Evolutionary conservation across 257 asterid genomes (phyloP).

Genomic region (Schizonepeta tenuifolia): DNA sequence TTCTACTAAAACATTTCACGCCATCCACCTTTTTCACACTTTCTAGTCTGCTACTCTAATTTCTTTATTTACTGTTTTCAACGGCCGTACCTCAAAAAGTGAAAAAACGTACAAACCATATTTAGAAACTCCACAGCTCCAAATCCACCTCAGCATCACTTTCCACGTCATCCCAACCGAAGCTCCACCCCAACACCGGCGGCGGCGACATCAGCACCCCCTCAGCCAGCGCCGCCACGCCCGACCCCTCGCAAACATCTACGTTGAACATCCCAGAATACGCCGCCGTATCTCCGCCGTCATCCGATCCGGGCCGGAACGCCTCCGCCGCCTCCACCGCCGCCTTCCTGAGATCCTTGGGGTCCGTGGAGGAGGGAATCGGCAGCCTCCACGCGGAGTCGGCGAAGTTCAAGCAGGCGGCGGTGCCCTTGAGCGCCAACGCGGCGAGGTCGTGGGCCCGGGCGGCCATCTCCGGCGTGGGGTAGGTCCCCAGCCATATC

Average conservation of each 20-base stretch:
- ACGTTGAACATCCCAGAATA: not conserved
- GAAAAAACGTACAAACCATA: not conserved
- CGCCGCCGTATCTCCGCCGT: not conserved
- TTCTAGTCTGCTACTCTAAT: not conserved
- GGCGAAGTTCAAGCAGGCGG: slow-evolving; percentile 66
- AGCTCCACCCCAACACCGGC: slow-evolving; percentile 39
- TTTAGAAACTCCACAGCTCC: slow-evolving; percentile 60
- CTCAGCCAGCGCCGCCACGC: slow-evolving; percentile 35
- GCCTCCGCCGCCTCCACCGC: slow-evolving; percentile 60
- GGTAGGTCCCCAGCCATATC: slow-evolving; percentile 79
- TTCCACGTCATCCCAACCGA: slow-evolving; percentile 53
- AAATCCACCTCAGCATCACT: slow-evolving; percentile 55
- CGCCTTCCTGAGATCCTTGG: slow-evolving; percentile 57
- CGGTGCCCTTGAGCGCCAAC: slow-evolving; percentile 59
- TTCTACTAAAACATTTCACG: too few species aligned
- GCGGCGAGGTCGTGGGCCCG: slow-evolving; percentile 87
- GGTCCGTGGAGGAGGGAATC: slow-evolving; percentile 44
- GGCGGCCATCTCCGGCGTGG: slow-evolving; percentile 87
- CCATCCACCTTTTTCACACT: too few species aligned
- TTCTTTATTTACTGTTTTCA: not conserved
- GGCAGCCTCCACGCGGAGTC: slow-evolving; percentile 72
- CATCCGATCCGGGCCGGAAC: slow-evolving; percentile 34
- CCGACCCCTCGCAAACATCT: not conserved
- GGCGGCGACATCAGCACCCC: slow-evolving; percentile 70
- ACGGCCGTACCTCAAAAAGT: not conserved